phyloP scores from a whole-genome alignment of 805 yeast species.

The Saccharomycopsis microspora region DNA sequence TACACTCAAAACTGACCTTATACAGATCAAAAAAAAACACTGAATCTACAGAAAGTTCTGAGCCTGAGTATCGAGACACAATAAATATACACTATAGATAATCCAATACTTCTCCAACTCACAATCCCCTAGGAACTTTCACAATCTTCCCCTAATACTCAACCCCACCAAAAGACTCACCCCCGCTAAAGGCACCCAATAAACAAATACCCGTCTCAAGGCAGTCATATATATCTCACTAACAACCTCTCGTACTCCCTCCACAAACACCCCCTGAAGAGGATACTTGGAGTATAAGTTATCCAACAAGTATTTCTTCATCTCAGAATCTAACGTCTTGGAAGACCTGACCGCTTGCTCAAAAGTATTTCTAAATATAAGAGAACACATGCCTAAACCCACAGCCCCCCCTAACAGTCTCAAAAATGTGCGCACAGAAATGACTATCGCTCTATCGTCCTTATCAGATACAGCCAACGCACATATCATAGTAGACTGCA shows the following conservation, averaged over 20 bases:
- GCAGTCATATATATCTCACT: conserved; percentile 4
- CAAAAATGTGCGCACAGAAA: conserved; percentile 43
- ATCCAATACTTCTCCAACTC: too few relatives aligned
- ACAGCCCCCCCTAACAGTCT: conserved; percentile 54
- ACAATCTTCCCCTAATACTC: too few relatives aligned
- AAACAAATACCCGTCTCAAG: conserved; percentile 1
- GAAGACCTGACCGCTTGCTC: conserved; percentile 9
- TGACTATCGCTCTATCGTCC: conserved; percentile 47
- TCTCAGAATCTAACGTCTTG: background rate
- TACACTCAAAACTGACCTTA: too few relatives aligned
- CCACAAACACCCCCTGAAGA: background rate
- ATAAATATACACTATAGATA: too few relatives aligned
- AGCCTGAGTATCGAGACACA: too few relatives aligned
- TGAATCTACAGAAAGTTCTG: too few relatives aligned
- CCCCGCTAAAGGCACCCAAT: conserved; percentile 8
- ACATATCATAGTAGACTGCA: conserved; percentile 28
- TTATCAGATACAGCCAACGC: conserved; percentile 40
- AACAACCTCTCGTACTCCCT: background rate
- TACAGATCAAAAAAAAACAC: too few relatives aligned
- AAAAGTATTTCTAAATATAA: conserved; percentile 27
- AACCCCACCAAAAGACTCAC: background rate
- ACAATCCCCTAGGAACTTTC: too few relatives aligned
- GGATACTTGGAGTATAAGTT: conserved; percentile 7
- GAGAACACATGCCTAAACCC: conserved; percentile 37
- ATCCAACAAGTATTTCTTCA: background rate